Evolutionary conservation across 2,329 filamentous ascomycete species (phyloP), one percentile per base, ranked within the genome.

Genomic region (Aureobasidium zeae): DNA sequence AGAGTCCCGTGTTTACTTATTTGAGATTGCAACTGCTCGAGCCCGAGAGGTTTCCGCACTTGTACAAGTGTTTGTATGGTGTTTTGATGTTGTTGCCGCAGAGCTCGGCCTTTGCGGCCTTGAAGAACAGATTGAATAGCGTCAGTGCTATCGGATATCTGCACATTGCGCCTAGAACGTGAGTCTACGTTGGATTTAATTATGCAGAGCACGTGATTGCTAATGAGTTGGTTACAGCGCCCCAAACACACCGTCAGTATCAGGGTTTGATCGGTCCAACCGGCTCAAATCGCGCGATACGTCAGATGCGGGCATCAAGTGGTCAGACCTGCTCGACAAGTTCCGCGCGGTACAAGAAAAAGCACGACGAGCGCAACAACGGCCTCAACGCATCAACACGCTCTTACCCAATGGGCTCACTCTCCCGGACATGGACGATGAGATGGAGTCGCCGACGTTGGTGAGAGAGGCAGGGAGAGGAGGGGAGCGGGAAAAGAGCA

Each of bases 71-170:
- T 64, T 77, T 98, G 36, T 98, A 96, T 57, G 91, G 91, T 8
- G 76, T 98, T 33, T 72, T 98, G 44, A 98, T 98, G 91, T 80
- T 98, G 13, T 74, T 98, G n/a, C 91, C 91, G 0, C 91, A 98
- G 65, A 96, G 89, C 12, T 93, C 87, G 20, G 93, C 91, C 7
- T 98, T 98, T 65, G 91, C 88, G 20, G 89, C 91, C 2, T 71
- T 98, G 46, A 96, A 95, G 62, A 98, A 98, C 59, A 80, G 91
- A 30, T 74, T 98, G 38, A 96, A 96, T 64, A 94, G 86, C 63
- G 91, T 98, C 53, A 94, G 86, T 68, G 88, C 91, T 41, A 96
- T 98, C 60, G 91, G 89, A 31, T 94, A 94, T 62, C 70, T 98
- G 49, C 89, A 96, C 59, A 82, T 84, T 52, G 80, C 81, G 50